Evolutionary conservation across 306 rosid genomes (phyloP).

Genomic region (Heteromeles arbutifolia): DNA sequence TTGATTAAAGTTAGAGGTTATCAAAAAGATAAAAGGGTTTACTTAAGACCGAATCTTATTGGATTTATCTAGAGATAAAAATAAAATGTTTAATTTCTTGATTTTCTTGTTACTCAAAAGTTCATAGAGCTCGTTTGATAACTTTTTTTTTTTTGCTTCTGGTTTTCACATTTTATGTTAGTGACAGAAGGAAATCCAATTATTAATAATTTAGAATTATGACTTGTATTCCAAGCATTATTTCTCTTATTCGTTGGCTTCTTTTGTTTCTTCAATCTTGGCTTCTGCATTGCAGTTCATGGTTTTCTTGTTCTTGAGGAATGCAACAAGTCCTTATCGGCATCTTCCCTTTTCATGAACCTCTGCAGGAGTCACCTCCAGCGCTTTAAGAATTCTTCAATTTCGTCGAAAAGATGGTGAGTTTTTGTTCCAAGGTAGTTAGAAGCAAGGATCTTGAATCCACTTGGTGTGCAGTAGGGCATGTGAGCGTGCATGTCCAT

Average conservation of each 20-base stretch:
- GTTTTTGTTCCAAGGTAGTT: conserved; percentile 24
- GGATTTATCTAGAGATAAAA: no score
- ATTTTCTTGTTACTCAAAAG: no score
- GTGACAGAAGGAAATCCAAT: no score
- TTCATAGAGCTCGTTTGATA: no score
- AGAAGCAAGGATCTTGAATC: conserved; percentile 30
- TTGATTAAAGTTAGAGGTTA: no score
- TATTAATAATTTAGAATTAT: no score
- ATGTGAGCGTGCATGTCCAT: conserved; percentile 50
- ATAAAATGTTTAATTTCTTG: no score
- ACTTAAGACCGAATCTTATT: no score
- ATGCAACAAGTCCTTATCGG: conserved; percentile 12
- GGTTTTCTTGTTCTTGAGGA: conserved; percentile 15
- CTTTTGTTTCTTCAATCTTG: not conserved
- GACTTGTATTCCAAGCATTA: not conserved
- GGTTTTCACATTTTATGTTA: no score
- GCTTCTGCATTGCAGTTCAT: conserved; percentile 4
- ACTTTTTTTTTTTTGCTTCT: no score
- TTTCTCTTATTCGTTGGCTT: not conserved
- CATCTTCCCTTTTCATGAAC: conserved; percentile 28
- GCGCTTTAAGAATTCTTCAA: conserved; percentile 28
- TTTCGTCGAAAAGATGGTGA: conserved; percentile 29
- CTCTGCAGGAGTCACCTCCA: conserved; percentile 48
- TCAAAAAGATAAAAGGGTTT: no score
- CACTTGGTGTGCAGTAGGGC: conserved; percentile 32